phyloP scores from a whole-genome alignment of 805 yeast species.

The Kazachstania psychrophila region DNA sequence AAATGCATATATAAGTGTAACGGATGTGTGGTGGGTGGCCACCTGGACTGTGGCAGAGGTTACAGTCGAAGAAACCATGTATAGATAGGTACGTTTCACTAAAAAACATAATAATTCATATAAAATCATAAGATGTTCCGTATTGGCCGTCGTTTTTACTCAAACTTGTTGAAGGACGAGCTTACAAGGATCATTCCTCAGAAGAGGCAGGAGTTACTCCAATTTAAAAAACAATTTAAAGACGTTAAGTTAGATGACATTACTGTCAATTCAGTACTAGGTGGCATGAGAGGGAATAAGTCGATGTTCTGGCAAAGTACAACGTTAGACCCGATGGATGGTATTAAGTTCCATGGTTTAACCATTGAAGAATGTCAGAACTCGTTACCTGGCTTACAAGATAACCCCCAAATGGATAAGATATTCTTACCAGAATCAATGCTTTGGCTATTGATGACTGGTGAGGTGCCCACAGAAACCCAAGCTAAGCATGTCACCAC shows the following conservation, averaged over 20 bases:
- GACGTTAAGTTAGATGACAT: conserved; percentile 34
- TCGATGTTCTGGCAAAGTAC: conserved; percentile 77
- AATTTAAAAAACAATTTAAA: conserved; percentile 33
- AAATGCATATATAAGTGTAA: background rate
- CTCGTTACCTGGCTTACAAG: conserved; percentile 39
- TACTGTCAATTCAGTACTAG: conserved; percentile 39
- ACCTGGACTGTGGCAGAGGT: no score
- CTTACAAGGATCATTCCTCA: conserved; percentile 34
- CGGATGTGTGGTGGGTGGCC: background rate
- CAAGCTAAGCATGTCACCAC: conserved; percentile 49
- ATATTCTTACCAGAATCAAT: conserved; percentile 70
- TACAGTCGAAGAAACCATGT: no score
- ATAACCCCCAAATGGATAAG: conserved; percentile 33
- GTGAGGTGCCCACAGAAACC: conserved; percentile 53
- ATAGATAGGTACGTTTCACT: no score
- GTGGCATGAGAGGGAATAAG: conserved; percentile 76
- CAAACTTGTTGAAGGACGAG: conserved; percentile 17
- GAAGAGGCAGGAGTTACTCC: conserved; percentile 32
- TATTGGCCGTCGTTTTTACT: no score
- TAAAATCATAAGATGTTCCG: no score
- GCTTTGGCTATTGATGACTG: conserved; percentile 72
- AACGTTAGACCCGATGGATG: conserved; percentile 63
- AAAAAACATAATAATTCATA: no score
- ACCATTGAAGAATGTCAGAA: conserved; percentile 66
- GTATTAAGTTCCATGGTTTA: conserved; percentile 70